Evolutionary conservation across 257 asterid genomes (phyloP).

Genomic region (Paraleonurus japonicus): DNA sequence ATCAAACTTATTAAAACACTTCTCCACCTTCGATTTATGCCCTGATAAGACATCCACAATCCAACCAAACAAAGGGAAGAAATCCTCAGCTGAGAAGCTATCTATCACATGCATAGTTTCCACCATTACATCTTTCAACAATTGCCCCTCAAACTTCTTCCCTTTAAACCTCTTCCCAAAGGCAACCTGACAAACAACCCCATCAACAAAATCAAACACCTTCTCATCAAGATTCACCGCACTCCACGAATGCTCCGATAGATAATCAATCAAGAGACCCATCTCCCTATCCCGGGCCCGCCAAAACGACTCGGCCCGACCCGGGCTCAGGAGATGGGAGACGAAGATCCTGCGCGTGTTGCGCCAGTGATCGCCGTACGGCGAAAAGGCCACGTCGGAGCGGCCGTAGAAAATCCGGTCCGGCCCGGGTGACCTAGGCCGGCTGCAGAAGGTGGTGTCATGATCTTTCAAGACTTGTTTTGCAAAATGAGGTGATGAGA

Average conservation of each 20-base stretch:
- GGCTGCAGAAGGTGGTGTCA: slow-evolving; percentile 24
- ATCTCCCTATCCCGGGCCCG: background rate
- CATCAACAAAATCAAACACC: too few species aligned
- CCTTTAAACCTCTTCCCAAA: too few species aligned
- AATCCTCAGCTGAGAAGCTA: slow-evolving; percentile 27
- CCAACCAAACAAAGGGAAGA: too few species aligned
- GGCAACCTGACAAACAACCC: too few species aligned
- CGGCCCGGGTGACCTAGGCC: background rate
- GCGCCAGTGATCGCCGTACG: slow-evolving; percentile 28
- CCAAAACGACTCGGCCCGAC: background rate
- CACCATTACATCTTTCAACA: background rate
- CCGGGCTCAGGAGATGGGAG: slow-evolving; percentile 14
- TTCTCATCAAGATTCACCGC: slow-evolving; percentile 27
- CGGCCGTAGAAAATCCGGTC: slow-evolving; percentile 11
- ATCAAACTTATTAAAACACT: too few species aligned
- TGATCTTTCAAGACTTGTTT: slow-evolving; percentile 30
- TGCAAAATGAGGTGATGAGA: slow-evolving; percentile 28
- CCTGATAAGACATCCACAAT: slow-evolving; percentile 15
- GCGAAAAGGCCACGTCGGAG: background rate
- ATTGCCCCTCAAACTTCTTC: background rate
- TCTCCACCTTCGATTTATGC: background rate
- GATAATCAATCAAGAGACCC: slow-evolving; percentile 1
- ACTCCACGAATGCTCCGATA: background rate
- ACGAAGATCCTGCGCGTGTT: slow-evolving; percentile 22
- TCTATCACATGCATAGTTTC: background rate